These are phyloP conservation scores for Neopestalotiopsis rosae DNA, from an alignment of 2,329 filamentous ascomycete species.

Conservation along the genomic window DNA sequence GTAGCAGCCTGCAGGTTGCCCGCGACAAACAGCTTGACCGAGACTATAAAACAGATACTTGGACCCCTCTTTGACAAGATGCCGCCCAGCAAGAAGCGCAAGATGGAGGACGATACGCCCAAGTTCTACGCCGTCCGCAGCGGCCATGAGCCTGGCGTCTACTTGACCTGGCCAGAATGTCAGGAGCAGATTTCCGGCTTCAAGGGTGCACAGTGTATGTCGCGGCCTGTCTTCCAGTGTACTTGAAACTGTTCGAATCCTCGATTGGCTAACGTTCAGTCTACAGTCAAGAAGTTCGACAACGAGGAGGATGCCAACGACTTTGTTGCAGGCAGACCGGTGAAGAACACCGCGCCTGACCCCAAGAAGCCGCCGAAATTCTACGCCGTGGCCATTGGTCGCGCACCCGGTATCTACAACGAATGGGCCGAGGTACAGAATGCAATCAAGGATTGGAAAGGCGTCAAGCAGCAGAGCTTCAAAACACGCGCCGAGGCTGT, in stretches of 20 bases:
- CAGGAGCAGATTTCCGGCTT: constrained; percentile 65
- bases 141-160: constrained; percentile 65
- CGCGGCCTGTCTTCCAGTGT: neutral
- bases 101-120: constrained; percentile 47
- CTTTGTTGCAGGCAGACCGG: constrained; percentile 70
- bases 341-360: constrained; percentile 41
- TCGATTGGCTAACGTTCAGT: constrained; percentile 6
- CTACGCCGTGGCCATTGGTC: constrained; percentile 67
- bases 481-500: constrained; percentile 74
- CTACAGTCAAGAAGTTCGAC: constrained; percentile 80
- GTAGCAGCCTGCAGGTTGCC: neutral
- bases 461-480: constrained; percentile 74
- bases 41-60: constrained; percentile 4
- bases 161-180: constrained; percentile 65
- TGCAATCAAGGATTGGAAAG: constrained; percentile 76
- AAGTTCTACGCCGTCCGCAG: constrained; percentile 70
- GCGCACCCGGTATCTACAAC: constrained; percentile 62
- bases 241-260: neutral
- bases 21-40: neutral
- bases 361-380: constrained; percentile 50
- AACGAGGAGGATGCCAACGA: constrained; percentile 77
- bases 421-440: constrained; percentile 73
- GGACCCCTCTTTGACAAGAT: constrained; percentile 13
- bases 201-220: constrained; percentile 71
- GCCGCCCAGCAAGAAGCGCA: constrained; percentile 50